phyloP scores from a whole-genome alignment of 2,329 filamentous ascomycete species.

The Colletotrichum gigasporum region DNA sequence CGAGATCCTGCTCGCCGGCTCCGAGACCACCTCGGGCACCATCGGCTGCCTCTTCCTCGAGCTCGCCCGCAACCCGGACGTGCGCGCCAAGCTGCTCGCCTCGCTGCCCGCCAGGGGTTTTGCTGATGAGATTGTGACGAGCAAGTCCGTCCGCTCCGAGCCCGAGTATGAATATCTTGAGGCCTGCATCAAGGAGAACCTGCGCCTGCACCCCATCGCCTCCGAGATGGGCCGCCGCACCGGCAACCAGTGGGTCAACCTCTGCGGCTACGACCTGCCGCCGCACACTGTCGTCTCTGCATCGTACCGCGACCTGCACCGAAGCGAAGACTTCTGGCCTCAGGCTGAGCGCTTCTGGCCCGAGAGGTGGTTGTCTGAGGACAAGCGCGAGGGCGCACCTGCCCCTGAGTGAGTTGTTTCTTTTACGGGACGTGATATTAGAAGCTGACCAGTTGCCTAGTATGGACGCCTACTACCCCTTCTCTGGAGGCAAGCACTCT shows the following conservation, averaged over 20 bases:
- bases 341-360: slow-evolving; percentile 26
- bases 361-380: slow-evolving; percentile 22
- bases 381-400: slow-evolving; percentile 22
- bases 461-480: slow-evolving; percentile 30
- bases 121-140: slow-evolving; percentile 16
- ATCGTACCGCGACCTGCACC: slow-evolving; percentile 28
- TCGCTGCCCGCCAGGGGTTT: slow-evolving; percentile 13
- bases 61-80: slow-evolving; percentile 36
- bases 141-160: slow-evolving; percentile 17
- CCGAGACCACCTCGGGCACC: slow-evolving; percentile 39
- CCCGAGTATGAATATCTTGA: slow-evolving; percentile 67
- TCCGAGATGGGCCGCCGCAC: slow-evolving; percentile 31
- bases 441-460: not conserved
- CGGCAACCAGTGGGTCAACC: slow-evolving; percentile 23
- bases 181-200: slow-evolving; percentile 80
- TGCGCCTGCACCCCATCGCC: slow-evolving; percentile 72
- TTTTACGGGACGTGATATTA: not conserved
- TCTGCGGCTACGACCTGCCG: slow-evolving; percentile 26
- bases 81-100: slow-evolving; percentile 31
- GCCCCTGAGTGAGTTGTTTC: slow-evolving; percentile 9
- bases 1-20: slow-evolving; percentile 38
- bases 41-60: slow-evolving; percentile 39
- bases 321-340: slow-evolving; percentile 23
- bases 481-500: slow-evolving; percentile 36
- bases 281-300: slow-evolving; percentile 30